Percentiles rank a stretch among this genome's conserved stretches.
These are phyloP conservation scores for Phialophora verrucosa DNA, from an alignment of 2,329 filamentous ascomycete species.

Conservation along the genomic window DNA sequence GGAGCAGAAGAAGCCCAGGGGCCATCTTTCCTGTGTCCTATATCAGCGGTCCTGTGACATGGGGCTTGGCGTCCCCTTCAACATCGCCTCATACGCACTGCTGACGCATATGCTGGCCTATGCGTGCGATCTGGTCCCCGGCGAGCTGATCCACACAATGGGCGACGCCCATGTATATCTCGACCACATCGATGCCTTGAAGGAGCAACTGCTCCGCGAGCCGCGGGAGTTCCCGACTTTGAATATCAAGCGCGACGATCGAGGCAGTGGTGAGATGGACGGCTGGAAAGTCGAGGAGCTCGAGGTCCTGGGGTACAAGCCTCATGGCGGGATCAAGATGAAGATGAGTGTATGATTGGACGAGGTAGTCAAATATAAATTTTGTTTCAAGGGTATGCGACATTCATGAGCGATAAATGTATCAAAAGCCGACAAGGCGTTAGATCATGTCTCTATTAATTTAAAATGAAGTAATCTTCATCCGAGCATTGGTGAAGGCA, in stretches of 20 bases:
- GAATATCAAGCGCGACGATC: constrained; percentile 70
- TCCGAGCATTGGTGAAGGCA: not conserved
- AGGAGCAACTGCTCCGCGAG: constrained; percentile 77
- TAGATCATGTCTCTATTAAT: not conserved
- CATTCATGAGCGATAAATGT: not conserved
- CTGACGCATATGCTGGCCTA: constrained; percentile 95
- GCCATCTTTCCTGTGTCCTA: constrained; percentile 81
- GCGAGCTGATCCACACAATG: constrained; percentile 92
- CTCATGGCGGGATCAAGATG: constrained; percentile 92
- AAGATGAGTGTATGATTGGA: constrained; percentile 85
- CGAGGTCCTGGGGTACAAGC: constrained; percentile 83
- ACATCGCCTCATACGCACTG: constrained; percentile 92
- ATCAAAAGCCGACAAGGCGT: not conserved
- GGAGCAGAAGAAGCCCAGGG: constrained; percentile 56
- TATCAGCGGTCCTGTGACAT: constrained; percentile 97
- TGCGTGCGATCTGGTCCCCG: constrained; percentile 81
- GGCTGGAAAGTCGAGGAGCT: constrained; percentile 91
- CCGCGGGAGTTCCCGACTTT: constrained; percentile 81
- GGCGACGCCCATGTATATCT: constrained; percentile 96
- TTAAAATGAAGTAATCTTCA: not conserved
- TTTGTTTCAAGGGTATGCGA: not conserved
- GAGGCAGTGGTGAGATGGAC: constrained; percentile 85
- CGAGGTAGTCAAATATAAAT: not conserved
- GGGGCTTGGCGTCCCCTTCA: constrained; percentile 96
- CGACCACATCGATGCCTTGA: constrained; percentile 87